Evolutionary conservation across 805 yeast species (phyloP), one percentile per base, ranked within the genome.

Genomic region (Saccharomyces eubayanus): DNA sequence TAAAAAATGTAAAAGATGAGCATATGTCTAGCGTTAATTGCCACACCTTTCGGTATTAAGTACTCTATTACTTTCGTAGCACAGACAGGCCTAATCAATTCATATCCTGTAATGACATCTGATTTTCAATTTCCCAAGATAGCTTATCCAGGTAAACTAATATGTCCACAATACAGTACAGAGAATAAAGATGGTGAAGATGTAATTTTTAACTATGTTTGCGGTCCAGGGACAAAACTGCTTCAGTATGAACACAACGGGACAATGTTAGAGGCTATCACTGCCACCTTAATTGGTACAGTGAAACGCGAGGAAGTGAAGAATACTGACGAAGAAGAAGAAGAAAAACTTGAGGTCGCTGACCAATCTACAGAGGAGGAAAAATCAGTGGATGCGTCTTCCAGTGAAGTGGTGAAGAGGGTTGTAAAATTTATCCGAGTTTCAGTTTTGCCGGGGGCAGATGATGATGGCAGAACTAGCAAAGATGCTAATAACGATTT

Each of bases 121-220:
- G 36, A 28, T 24, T 53, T 59, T 28, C 49, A 53, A 9, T 50
- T 65, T 14, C 84, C 85, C 21, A 70, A 73, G 31, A 65, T 67
- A 40, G 88, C 79, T 2, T 74, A 84, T n/a, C 96, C 97, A 1
- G 96, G 97, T 0, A 96, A 89, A 61, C 79, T 84, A 46, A 74
- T 89, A 27, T 77, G 83, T 20, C 91, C 94, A 1, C 72, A 76
- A 6, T 76, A 72, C 60, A 75, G 76, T 8, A 52, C 69, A 3
- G 58, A 63, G 1, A 73, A 72, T 14, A 58, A 61, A 5, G 71
- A 70, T n/a, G 55, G 53, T 9, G 62, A 61, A 8, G 66, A 66
- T 14, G 47, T 59, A 8, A 64, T 77, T 2, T 67, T 74, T 46
- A 76, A 74, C 54, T 88, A 78, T 61, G 64, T 73, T 4, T 71